phyloP scores from a whole-genome alignment of 176 grass and related monocot species.

The Coix lacrymajobi region DNA sequence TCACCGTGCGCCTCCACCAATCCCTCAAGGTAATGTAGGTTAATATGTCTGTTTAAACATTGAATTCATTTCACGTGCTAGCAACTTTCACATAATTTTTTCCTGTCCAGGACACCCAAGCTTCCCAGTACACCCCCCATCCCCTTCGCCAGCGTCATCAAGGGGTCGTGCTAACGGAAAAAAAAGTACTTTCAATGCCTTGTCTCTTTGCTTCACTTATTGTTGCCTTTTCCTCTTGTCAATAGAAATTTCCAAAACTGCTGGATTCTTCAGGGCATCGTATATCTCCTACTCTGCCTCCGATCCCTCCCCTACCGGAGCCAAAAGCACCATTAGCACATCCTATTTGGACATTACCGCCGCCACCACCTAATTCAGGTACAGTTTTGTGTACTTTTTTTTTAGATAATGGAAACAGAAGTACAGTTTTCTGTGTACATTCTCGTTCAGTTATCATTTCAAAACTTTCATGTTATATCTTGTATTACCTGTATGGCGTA shows the following conservation, averaged over 20 bases:
- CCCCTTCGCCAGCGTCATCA: slow-evolving; percentile 39
- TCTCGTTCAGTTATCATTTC: background rate
- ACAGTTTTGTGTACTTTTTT: slow-evolving; percentile 3
- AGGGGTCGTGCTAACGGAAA: slow-evolving; percentile 30
- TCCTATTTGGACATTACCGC: slow-evolving; percentile 75
- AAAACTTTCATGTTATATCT: background rate
- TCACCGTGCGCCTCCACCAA: slow-evolving; percentile 43
- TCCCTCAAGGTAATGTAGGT: slow-evolving; percentile 40
- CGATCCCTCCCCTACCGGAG: slow-evolving; percentile 35
- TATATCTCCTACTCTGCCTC: slow-evolving; percentile 57
- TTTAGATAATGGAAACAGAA: background rate
- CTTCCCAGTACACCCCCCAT: slow-evolving; percentile 40
- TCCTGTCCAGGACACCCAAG: slow-evolving; percentile 40
- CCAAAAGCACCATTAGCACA: slow-evolving; percentile 53
- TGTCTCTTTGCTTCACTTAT: background rate
- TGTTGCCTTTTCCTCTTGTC: background rate
- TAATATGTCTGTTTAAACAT: background rate
- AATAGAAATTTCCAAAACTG: slow-evolving; percentile 10
- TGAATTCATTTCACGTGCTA: background rate
- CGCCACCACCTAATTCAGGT: slow-evolving; percentile 93
- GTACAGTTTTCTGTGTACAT: slow-evolving; percentile 20
- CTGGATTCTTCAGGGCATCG: slow-evolving; percentile 35
- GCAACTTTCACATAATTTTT: slow-evolving; percentile 3
- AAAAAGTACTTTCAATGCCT: slow-evolving; percentile 39
- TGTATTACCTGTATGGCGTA: background rate